phyloP scores from a whole-genome alignment of 768 basidiomycete species.

The Psilocybe tampanensis region DNA sequence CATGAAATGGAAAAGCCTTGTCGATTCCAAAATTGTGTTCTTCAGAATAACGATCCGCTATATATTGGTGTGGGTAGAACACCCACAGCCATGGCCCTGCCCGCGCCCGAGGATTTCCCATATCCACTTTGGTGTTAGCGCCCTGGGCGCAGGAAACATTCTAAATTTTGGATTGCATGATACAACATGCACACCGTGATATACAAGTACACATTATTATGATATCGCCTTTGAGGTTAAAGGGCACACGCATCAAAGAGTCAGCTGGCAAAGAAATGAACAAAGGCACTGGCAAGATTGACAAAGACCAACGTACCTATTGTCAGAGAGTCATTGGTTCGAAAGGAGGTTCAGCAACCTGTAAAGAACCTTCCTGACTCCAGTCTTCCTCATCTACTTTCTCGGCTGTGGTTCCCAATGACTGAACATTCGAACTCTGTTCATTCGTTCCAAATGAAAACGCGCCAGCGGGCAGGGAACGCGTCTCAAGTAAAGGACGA shows the following conservation, averaged over 20 bases:
- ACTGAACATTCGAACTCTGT: not conserved
- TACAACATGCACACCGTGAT: not conserved
- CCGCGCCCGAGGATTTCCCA: not conserved
- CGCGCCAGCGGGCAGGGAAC: slow-evolving; percentile 37
- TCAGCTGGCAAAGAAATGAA: not conserved
- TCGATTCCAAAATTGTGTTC: not conserved
- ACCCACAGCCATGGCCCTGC: not conserved
- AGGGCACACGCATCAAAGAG: not conserved
- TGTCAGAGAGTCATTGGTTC: slow-evolving; percentile 23
- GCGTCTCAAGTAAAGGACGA: slow-evolving; percentile 34
- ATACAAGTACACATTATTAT: not conserved
- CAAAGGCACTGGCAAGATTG: not conserved
- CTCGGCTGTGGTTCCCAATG: slow-evolving; percentile 8
- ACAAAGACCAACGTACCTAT: not conserved
- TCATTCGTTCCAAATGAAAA: slow-evolving; percentile 15
- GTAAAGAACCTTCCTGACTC: slow-evolving; percentile 31
- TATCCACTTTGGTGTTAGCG: not conserved
- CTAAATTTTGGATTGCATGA: not conserved
- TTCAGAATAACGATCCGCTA: not conserved
- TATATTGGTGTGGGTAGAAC: not conserved
- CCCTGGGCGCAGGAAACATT: not conserved
- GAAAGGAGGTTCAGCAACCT: slow-evolving; percentile 22
- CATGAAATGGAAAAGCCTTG: too few relatives aligned
- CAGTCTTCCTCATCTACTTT: slow-evolving; percentile 43
- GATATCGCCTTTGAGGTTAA: not conserved